These are phyloP conservation scores for Colletotrichum trifolii DNA, from an alignment of 2,329 filamentous ascomycete species.

Conservation along the genomic window DNA sequence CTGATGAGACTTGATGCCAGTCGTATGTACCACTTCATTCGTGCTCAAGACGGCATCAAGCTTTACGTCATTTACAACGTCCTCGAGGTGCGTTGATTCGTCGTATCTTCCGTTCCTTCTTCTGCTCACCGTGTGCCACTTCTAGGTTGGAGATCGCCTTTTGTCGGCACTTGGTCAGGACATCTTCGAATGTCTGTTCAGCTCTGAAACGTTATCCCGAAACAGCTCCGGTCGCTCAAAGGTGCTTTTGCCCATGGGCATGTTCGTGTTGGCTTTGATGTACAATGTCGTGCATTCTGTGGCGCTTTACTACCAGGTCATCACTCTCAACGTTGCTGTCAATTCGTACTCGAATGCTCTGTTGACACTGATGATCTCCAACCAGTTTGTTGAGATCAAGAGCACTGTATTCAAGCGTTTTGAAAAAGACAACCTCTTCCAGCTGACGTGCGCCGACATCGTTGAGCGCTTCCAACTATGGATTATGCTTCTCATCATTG, in stretches of 20 bases:
- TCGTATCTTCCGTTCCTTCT: background rate
- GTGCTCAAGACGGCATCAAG: constrained; percentile 96
- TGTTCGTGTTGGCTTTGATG: constrained; percentile 86
- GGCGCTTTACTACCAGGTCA: constrained; percentile 95
- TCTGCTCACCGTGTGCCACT: background rate
- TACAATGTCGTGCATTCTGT: constrained; percentile 92
- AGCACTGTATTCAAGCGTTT: constrained; percentile 98
- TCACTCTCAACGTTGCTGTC: constrained; percentile 96
- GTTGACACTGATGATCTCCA: constrained; percentile 90
- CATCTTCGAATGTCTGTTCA: constrained; percentile 95
- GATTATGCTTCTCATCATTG: constrained; percentile 97
- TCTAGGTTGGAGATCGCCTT: constrained; percentile 81
- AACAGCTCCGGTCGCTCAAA: constrained; percentile 91
- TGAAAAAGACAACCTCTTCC: constrained; percentile 97
- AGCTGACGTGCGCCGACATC: constrained; percentile 94
- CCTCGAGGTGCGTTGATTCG: constrained; percentile 71
- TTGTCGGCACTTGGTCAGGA: constrained; percentile 94
- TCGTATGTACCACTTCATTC: constrained; percentile 97
- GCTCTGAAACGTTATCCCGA: constrained; percentile 88
- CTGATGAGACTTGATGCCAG: constrained; percentile 94
- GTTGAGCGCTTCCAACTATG: constrained; percentile 98
- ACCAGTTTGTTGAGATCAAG: constrained; percentile 99
- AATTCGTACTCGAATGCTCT: constrained; percentile 98
- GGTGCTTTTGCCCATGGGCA: constrained; percentile 85
- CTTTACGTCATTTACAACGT: constrained; percentile 99